Evolutionary conservation across 306 rosid species (phyloP).

Genomic region (Rosa persica): DNA sequence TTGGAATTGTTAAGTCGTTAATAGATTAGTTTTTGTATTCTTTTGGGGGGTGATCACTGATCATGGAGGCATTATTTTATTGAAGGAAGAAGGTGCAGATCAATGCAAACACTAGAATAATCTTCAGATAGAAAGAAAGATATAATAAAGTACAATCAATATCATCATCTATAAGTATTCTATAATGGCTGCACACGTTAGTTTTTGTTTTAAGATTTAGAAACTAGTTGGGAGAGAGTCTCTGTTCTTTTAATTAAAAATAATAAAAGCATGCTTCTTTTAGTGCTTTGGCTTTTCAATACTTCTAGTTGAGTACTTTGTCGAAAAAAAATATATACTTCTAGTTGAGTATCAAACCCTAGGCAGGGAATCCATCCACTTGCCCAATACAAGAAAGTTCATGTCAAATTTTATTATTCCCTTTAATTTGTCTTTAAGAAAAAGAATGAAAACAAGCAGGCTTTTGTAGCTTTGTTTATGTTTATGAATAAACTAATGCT

Average conservation of each 20-base stretch:
- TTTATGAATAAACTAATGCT: background rate
- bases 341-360: background rate
- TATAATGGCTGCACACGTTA: slow-evolving; percentile 18
- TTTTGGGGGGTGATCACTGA: background rate
- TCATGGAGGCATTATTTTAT: slow-evolving; percentile 6
- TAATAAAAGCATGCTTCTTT: slow-evolving; percentile 11
- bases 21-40: background rate
- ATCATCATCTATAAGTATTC: slow-evolving; percentile 11
- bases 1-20: background rate
- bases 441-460: slow-evolving; percentile 3
- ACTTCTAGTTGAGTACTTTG: background rate
- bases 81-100: slow-evolving; percentile 8
- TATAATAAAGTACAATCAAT: slow-evolving; percentile 10
- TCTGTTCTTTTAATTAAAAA: background rate
- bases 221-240: background rate
- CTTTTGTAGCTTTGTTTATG: background rate
- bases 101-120: background rate
- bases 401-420: background rate
- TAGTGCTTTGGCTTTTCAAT: slow-evolving; percentile 15
- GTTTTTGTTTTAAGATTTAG: slow-evolving; percentile 4
- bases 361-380: slow-evolving; percentile 16
- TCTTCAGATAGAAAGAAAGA: background rate
- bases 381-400: slow-evolving; percentile 1
- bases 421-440: background rate
- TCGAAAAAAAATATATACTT: too few relatives aligned